Base-by-base conservation (phyloP, 495 filamentous ascomycete species). In the Elasticomyces elasticus region DNA sequence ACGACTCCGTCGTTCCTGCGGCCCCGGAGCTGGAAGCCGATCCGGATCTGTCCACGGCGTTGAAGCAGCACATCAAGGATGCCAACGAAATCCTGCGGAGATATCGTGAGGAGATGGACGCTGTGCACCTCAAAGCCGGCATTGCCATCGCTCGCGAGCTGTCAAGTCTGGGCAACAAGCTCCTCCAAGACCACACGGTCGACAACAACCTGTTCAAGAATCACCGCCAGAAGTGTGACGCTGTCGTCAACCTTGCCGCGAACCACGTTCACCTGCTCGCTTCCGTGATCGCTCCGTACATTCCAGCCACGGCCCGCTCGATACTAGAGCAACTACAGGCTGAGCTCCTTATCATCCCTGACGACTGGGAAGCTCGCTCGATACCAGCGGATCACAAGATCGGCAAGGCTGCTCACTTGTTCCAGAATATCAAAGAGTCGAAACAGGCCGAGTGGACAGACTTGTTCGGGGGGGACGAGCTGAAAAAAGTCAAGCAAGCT, bases 381-480 rank as follows among this genome's bases (percentile, higher is more conserved):
- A 67, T 94, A 41, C 76, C 82, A 60, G 74, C 81, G 0, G 84
- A 85, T 47, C 89, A 95, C 68, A 80, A 81, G 60, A 82, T 97
- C 54, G 86, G 87, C 58, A 86, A 85, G 64, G 81, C 91, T 1
- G 75, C 78, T 55, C 85, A 90, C 58, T 74, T 97, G 30, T 97
- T 97, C 73, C 77, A 79, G n/a, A 74, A 72, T 45, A 95, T 95
- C 56, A 84, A 90, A 50, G 76, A 83, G 17, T 84, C 84, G 71
- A 91, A 88, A 72, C 84, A 83, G 19, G 75, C 82, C 22, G 82
- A 87, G 64, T 97, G 91, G 91, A 79, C 82, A 49, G 79, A 82
- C 33, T 71, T 73, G 61, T 97, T 85, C 65, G 90, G 91, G 30
- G 88, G 88, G 27, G 83, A 86, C 63, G 83, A 79, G 51, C 72